These are phyloP conservation scores for Apiospora pterosperma DNA, from an alignment of 2,329 filamentous ascomycete species.

Conservation along the genomic window DNA sequence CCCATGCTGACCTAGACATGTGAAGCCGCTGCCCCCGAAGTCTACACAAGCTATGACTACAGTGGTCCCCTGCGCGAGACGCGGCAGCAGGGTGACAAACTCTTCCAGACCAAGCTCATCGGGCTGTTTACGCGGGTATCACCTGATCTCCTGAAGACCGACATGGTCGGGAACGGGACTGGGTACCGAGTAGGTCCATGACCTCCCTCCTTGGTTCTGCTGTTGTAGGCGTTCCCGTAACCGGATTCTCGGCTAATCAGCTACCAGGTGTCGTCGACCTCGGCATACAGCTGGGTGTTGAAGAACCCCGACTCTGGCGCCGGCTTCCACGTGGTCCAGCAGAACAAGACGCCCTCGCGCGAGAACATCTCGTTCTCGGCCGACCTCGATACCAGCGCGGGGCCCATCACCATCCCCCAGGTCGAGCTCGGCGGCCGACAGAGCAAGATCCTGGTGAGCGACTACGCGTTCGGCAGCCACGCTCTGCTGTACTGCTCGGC, in stretches of 20 bases:
- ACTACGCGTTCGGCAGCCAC: constrained; percentile 45
- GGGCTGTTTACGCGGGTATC: constrained; percentile 52
- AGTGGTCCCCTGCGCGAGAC: constrained; percentile 51
- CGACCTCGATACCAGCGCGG: constrained; percentile 43
- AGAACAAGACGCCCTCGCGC: constrained; percentile 40
- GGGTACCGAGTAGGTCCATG: constrained; percentile 25
- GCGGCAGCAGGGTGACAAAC: constrained; percentile 47
- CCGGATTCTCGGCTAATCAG: background rate
- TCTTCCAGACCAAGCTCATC: constrained; percentile 52
- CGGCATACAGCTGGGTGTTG: constrained; percentile 48
- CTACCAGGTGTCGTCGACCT: constrained; percentile 26
- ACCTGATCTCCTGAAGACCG: constrained; percentile 44
- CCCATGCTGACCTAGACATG: constrained; percentile 1
- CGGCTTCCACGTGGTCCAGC: constrained; percentile 48
- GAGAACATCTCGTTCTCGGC: constrained; percentile 42
- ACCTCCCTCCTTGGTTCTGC: background rate
- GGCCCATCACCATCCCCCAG: constrained; percentile 37
- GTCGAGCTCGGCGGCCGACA: constrained; percentile 49
- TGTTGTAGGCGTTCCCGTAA: too few species aligned
- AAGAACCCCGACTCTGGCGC: constrained; percentile 46
- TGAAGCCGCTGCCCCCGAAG: constrained; percentile 40
- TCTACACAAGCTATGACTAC: constrained; percentile 44
- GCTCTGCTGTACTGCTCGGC: constrained; percentile 48
- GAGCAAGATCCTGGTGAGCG: constrained; percentile 51
- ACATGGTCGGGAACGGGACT: constrained; percentile 54